phyloP scores from a whole-genome alignment of 495 filamentous ascomycete species.

The Choiromyces venosus region DNA sequence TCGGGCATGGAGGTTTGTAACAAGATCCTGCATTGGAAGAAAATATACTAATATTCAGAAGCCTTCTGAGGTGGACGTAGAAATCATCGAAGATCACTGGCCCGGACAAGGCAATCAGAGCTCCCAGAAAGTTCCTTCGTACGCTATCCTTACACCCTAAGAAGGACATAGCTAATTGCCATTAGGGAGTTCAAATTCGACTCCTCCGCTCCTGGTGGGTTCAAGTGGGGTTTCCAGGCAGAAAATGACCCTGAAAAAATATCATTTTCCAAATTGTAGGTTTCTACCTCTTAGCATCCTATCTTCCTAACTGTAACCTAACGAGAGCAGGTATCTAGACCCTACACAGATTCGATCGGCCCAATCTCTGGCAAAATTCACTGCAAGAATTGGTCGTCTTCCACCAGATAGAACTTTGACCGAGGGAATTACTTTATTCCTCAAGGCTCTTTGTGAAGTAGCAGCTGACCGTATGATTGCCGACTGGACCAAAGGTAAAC shows the following conservation, averaged over 20 bases:
- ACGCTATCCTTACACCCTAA: neutral
- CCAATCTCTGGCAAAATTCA: neutral
- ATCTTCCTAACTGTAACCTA: neutral
- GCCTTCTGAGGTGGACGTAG: neutral
- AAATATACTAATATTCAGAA: neutral
- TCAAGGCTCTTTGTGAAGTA: neutral
- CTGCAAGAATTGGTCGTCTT: neutral
- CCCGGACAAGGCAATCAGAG: neutral
- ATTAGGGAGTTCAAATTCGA: conserved; percentile 25
- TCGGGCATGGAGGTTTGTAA: neutral
- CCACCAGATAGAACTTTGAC: neutral
- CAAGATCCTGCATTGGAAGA: neutral
- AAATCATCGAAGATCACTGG: conserved; percentile 2
- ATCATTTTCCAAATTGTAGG: conserved; percentile 33
- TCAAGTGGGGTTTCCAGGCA: conserved; percentile 29
- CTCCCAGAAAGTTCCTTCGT: neutral
- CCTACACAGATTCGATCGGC: neutral
- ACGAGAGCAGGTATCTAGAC: neutral
- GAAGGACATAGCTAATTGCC: neutral
- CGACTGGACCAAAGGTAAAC: neutral
- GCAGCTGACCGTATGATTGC: neutral
- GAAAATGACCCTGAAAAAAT: conserved; percentile 21
- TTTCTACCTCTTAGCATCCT: neutral
- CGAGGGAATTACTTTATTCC: conserved; percentile 1
- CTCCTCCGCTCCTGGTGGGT: conserved; percentile 18